A percentile compares a stretch with the other conserved stretches of the same genome.
These are phyloP conservation scores for Alternaria brassicicola DNA, from an alignment of 2,329 filamentous ascomycete genomes.

Conservation along the genomic window DNA sequence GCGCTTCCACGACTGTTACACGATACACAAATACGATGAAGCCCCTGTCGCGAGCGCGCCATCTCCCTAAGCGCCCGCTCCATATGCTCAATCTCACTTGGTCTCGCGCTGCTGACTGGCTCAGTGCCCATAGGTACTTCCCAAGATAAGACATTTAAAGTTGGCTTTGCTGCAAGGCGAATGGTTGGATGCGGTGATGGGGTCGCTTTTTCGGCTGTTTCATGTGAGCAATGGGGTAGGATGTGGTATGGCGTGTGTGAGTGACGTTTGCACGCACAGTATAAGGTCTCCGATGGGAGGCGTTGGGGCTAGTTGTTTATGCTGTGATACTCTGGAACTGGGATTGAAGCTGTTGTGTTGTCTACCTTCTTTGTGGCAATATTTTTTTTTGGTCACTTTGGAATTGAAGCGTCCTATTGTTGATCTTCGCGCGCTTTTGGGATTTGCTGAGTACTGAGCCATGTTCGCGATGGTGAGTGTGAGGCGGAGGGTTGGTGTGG, in stretches of 20 bases:
- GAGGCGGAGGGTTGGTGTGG: conserved; percentile 4
- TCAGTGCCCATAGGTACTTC: not conserved
- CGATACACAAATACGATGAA: not conserved
- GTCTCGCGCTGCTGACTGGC: conserved; percentile 4
- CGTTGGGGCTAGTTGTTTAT: not conserved
- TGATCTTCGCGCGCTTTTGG: not conserved
- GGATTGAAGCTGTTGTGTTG: not conserved
- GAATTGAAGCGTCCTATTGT: not conserved
- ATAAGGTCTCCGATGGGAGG: not conserved
- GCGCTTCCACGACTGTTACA: not conserved
- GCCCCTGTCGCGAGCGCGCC: not conserved
- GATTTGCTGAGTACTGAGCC: not conserved
- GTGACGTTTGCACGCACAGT: conserved; percentile 1
- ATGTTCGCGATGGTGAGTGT: conserved; percentile 4
- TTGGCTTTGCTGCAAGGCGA: not conserved
- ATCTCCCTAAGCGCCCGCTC: conserved; percentile 3
- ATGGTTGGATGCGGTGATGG: not conserved
- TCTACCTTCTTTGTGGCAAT: not conserved
- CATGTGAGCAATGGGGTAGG: not conserved
- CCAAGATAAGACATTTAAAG: conserved; percentile 5
- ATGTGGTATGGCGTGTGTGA: conserved; percentile 1
- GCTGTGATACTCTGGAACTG: not conserved
- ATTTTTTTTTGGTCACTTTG: conserved; percentile 1
- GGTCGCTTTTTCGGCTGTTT: conserved; percentile 6
- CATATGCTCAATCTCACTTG: conserved; percentile 1